These are phyloP conservation scores for Monosporascus sp. DNA, from an alignment of 2,329 filamentous ascomycete species.

Conservation along the genomic window DNA sequence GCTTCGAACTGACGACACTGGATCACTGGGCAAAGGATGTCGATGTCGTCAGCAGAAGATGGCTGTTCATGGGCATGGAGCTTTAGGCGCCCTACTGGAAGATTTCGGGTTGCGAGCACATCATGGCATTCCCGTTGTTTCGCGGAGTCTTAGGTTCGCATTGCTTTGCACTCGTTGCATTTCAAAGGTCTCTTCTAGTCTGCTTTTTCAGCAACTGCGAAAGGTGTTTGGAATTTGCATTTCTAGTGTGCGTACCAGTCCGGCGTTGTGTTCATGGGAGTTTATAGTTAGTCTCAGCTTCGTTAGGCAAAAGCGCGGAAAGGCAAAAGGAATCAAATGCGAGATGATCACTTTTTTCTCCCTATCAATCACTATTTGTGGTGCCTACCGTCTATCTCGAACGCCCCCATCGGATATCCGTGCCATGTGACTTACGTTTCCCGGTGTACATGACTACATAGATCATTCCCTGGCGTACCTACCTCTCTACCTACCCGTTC, in stretches of 20 bases:
- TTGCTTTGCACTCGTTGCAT: neutral
- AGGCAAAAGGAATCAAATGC: neutral
- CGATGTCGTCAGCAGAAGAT: conserved; percentile 67
- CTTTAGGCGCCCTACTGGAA: conserved; percentile 39
- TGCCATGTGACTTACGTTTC: neutral
- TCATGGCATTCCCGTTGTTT: neutral
- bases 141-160: neutral
- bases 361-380: neutral
- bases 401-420: neutral
- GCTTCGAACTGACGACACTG: conserved; percentile 77
- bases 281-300: neutral
- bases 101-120: conserved; percentile 2
- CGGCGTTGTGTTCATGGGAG: neutral
- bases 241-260: neutral
- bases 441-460: neutral
- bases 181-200: neutral
- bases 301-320: neutral
- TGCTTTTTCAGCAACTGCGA: neutral
- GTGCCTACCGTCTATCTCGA: neutral
- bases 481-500: neutral
- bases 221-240: neutral
- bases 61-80: conserved; percentile 88
- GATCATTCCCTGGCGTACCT: neutral
- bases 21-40: conserved; percentile 64
- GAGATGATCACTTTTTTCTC: neutral